Evolutionary conservation across 2,329 filamentous ascomycete genomes (phyloP), one percentile per base, ranked within the genome.

Genomic region (Beauveria pseudobassiana): DNA sequence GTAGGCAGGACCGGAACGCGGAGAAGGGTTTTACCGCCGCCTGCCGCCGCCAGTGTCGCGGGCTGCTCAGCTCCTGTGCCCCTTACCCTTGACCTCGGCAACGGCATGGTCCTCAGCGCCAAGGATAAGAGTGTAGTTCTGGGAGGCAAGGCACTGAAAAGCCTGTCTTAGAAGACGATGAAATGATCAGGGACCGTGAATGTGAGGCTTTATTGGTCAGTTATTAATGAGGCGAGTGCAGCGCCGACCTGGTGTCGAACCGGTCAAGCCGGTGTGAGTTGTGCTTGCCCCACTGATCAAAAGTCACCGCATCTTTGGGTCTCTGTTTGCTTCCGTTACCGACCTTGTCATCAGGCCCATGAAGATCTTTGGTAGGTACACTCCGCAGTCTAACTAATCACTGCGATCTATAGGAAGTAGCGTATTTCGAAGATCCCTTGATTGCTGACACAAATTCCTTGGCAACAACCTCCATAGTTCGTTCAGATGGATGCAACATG

Each of bases 401-500:
- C 18, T 26, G 10, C 26, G 10, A 52, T 2, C n/a, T 3, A 7
- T 55, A 54, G 3, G 22, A 43, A 2, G 68, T 72, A 2, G 71
- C 77, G 48, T 77, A 79, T 49, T 71, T 72, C 24, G 76, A 79
- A n/a, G 68, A 72, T 10, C 76, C 75, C 0, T 68, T 63, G 3
- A 78, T 69, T 16, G 76, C 73, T 5, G 76, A 73, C 30, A 78
- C 67, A 60, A 81, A 80, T 59, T 77, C 69, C 20, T 73, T 61
- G 7, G 72, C 76, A 53, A 79, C 71, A 42, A 78, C 70, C 62
- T 75, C 69, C 45, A 74, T 72, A 72, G 86, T 81, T 73, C 84
- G 82, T 73, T 86, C 80, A 34, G 85, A 86, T 0, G 88, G 88
- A 75, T 93, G 90, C 69, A 93, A 71, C 69, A 86, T 82, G 73